Evolutionary conservation across 2,329 filamentous ascomycete genomes (phyloP).

Genomic region (Venturia asperata): DNA sequence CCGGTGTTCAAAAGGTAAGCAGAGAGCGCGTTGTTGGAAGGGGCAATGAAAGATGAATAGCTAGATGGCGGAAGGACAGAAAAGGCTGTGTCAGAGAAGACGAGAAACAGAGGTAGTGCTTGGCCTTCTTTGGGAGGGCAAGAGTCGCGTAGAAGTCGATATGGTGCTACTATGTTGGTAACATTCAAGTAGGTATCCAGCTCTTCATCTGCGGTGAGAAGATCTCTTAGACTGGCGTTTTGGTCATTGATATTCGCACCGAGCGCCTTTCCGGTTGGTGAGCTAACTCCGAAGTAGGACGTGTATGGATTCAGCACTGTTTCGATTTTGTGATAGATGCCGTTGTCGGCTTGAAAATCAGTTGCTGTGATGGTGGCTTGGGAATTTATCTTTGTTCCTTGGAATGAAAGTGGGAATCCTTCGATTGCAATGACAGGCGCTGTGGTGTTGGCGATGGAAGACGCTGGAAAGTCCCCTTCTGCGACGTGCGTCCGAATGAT

Average conservation of each 20-base stretch:
- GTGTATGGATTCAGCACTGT: neutral
- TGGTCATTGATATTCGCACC: neutral
- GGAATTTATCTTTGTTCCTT: neutral
- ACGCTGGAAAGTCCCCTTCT: neutral
- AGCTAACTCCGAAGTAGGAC: neutral
- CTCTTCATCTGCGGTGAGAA: neutral
- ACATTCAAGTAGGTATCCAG: neutral
- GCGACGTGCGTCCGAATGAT: neutral
- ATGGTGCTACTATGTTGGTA: neutral
- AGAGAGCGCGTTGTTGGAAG: neutral
- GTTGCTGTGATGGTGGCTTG: slow-evolving; percentile 1
- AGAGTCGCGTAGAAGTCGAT: neutral
- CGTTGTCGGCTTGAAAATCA: neutral
- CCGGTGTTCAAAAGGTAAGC: neutral
- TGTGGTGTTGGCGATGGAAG: neutral
- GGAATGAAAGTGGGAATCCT: neutral
- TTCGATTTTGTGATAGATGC: neutral
- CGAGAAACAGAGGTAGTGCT: neutral
- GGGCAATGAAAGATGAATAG: neutral
- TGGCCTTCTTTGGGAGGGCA: neutral
- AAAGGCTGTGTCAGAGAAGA: neutral
- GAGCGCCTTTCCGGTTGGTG: neutral
- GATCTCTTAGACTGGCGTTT: neutral
- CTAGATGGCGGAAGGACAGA: neutral
- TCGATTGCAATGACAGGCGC: neutral